These are phyloP conservation scores for Monosporozyma yasuniensis DNA, from an alignment of 805 yeast genomes.

Conservation along the genomic window DNA sequence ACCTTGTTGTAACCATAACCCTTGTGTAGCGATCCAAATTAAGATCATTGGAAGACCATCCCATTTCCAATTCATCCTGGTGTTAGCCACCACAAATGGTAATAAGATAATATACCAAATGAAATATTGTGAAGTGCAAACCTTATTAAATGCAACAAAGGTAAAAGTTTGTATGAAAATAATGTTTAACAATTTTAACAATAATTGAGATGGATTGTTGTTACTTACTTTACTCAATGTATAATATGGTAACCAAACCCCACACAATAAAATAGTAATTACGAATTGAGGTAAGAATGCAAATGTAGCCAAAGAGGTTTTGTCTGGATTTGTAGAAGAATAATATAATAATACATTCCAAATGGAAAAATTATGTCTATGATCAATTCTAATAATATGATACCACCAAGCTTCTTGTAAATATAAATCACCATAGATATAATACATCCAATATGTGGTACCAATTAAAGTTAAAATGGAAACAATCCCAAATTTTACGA, in stretches of 20 bases:
- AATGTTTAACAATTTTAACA: constrained; percentile 33
- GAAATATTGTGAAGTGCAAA: constrained; percentile 90
- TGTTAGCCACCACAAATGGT: constrained; percentile 56
- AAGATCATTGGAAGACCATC: constrained; percentile 37
- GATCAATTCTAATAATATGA: constrained; percentile 78
- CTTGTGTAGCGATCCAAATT: constrained; percentile 68
- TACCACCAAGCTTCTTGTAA: constrained; percentile 71
- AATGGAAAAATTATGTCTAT: constrained; percentile 87
- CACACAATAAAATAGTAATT: constrained; percentile 20
- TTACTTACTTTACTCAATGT: background rate
- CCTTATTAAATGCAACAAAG: constrained; percentile 74
- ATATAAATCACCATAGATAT: constrained; percentile 64
- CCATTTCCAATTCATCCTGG: constrained; percentile 28
- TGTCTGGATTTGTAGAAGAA: constrained; percentile 35
- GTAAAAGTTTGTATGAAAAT: constrained; percentile 69
- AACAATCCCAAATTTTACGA: constrained; percentile 36
- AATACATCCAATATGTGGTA: constrained; percentile 54
- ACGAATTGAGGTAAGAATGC: constrained; percentile 81
- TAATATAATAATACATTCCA: constrained; percentile 70
- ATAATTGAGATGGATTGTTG: background rate
- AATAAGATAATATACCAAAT: constrained; percentile 85
- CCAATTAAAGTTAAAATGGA: constrained; percentile 37
- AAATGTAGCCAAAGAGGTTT: constrained; percentile 28
- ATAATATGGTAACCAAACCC: constrained; percentile 14
- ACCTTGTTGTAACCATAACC: constrained; percentile 68